Base-by-base conservation (phyloP, 352 stramenopile species). In the Pythium vanterpoolii region DNA sequence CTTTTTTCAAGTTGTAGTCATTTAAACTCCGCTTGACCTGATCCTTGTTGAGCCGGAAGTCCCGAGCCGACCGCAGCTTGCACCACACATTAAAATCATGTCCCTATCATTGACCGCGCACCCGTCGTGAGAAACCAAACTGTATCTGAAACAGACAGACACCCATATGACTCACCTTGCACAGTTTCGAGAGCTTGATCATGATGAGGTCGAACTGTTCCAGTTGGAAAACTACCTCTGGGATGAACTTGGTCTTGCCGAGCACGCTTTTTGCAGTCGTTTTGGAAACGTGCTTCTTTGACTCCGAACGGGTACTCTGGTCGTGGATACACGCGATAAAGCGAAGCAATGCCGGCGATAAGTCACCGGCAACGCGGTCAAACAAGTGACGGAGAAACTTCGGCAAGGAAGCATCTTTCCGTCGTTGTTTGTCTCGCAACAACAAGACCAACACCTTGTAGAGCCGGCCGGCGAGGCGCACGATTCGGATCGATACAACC, bases 181-280 rank as follows among this genome's bases (percentile, higher is more conserved):
- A 87, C 6, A 86, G 33, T 56, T 87, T 86, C 4, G 77, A 87
- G 4, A 90, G 69, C 28, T 80, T 81, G 46, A 90, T 86, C 39
- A 90, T 64, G 10, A 68, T 56, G 38, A 88, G 58, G 55, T 90
- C 80, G 21, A 76, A 88, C 56, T 90, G 80, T 54, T 90, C 80
- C 19, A 90, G 69, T 56, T 86, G 77, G 46, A 73, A 90, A 10
- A 90, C 77, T 9, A 88, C 66, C 4, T 88, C 77, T 0, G 80
- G 77, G 18, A 90, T 86, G 9, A 87, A 63, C 52, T 82, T 86
- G 14, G 76, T 71, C 56, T 86, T 72, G 8, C 52, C 51, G 1
- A 56, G 34, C 21, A 26, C 57, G 18, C 21, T 59, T 47, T 33
- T 56, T 23, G 54, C 18, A 10, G 48, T 56, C 60, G 42, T 54